A percentile compares a stretch with the other conserved stretches of the same genome.
phyloP scores from a whole-genome alignment of 148 eudicot genomes.

The Arbutus unedo region DNA sequence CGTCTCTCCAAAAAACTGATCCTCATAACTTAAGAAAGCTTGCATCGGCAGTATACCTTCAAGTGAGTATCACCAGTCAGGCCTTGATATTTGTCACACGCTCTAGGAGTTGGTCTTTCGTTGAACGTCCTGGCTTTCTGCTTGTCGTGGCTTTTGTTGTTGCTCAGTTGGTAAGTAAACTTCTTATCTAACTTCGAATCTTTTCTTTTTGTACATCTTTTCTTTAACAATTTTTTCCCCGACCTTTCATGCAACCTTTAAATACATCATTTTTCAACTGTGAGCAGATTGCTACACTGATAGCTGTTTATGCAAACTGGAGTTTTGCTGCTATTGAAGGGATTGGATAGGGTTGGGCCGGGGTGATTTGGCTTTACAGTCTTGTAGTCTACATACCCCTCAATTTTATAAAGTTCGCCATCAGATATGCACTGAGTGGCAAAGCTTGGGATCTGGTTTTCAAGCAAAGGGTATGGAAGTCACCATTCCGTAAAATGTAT shows the following conservation, averaged over 20 bases:
- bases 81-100: slow-evolving; percentile 45
- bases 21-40: slow-evolving; percentile 24
- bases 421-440: slow-evolving; percentile 41
- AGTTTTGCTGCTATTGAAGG: slow-evolving; percentile 42
- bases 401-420: slow-evolving; percentile 36
- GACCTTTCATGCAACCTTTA: background rate
- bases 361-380: slow-evolving; percentile 46
- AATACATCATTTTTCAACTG: background rate
- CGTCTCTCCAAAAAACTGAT: slow-evolving; percentile 12
- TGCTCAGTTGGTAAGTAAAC: slow-evolving; percentile 46
- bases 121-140: slow-evolving; percentile 42
- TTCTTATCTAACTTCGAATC: background rate
- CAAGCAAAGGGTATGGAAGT: slow-evolving; percentile 37
- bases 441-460: slow-evolving; percentile 44
- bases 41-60: slow-evolving; percentile 43
- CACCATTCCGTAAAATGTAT: background rate
- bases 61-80: slow-evolving; percentile 48
- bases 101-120: slow-evolving; percentile 45
- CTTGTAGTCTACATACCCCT: slow-evolving; percentile 39
- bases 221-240: background rate
- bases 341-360: slow-evolving; percentile 52
- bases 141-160: slow-evolving; percentile 37
- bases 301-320: slow-evolving; percentile 49
- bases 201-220: background rate
- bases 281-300: slow-evolving; percentile 37